Conservation (phyloP, 2,329 filamentous ascomycete species). For the Fusarium palustre region DNA sequence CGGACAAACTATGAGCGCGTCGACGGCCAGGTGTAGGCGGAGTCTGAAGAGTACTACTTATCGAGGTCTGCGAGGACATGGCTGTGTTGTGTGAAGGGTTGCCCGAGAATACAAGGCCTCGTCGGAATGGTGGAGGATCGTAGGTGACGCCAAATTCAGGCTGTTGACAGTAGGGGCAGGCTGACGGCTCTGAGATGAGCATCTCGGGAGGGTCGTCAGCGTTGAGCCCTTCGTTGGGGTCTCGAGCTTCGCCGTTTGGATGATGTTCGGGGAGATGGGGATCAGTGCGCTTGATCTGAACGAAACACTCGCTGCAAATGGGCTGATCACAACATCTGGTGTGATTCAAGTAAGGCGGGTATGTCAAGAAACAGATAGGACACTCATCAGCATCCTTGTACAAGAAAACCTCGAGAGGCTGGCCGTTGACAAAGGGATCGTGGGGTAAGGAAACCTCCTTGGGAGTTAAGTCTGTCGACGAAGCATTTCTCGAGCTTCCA, state of each 20-base stretch:
- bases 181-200: constrained; percentile 89
- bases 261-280: constrained; percentile 88
- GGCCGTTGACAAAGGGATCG: constrained; percentile 93
- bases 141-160: constrained; percentile 98
- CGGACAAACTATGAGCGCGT: constrained; percentile 75
- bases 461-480: constrained; percentile 76
- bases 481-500: constrained; percentile 77
- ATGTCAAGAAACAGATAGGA: constrained; percentile 96
- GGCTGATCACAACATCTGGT: constrained; percentile 95
- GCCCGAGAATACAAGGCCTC: constrained; percentile 77
- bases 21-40: constrained; percentile 55
- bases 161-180: constrained; percentile 94
- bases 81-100: constrained; percentile 66
- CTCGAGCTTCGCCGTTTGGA: constrained; percentile 58
- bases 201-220: constrained; percentile 68
- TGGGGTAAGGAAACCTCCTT: constrained; percentile 83
- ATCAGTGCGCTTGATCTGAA: constrained; percentile 96
- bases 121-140: constrained; percentile 85
- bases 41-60: constrained; percentile 69
- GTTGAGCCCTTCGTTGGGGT: constrained; percentile 53
- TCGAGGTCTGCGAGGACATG: constrained; percentile 87
- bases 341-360: constrained; percentile 92
- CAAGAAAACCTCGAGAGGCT: constrained; percentile 89
- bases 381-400: constrained; percentile 94
- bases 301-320: constrained; percentile 98